Percentiles rank a stretch among this genome's conserved stretches.
These are phyloP conservation scores for Eucalyptus tenuipes DNA, from an alignment of 345 rosid species.

Conservation along the genomic window DNA sequence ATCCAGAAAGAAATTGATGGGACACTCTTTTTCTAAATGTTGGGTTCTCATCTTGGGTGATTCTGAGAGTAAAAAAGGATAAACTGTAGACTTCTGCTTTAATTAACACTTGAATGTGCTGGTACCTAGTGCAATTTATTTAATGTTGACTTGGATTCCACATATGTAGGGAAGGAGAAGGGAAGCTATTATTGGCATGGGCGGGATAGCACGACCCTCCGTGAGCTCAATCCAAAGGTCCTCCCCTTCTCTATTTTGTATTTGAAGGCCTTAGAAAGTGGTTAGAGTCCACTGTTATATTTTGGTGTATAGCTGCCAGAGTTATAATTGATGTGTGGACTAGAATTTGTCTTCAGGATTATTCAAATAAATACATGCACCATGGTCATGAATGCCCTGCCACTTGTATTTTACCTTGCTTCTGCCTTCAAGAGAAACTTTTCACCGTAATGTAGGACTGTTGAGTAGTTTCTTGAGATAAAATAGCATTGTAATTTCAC, in stretches of 20 bases:
- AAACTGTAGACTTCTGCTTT: neutral
- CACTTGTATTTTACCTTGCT: neutral
- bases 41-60: neutral
- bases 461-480: neutral
- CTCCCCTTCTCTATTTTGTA: neutral
- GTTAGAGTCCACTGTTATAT: neutral
- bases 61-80: neutral
- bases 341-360: neutral
- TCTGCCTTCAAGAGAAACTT: neutral
- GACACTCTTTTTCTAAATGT: neutral
- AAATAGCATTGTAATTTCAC: neutral
- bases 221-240: slow-evolving; percentile 83
- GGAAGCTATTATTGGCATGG: slow-evolving; percentile 91
- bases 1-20: neutral
- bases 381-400: neutral
- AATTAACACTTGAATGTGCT: neutral
- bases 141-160: neutral
- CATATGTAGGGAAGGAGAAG: slow-evolving; percentile 46
- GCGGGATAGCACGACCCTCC: slow-evolving; percentile 48
- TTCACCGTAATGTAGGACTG: neutral
- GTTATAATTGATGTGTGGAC: neutral
- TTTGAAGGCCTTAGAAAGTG: neutral
- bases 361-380: neutral
- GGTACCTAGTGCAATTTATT: neutral
- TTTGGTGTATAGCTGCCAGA: neutral